Percentiles rank a stretch among this genome's conserved stretches.
Conservation (phyloP, 78 protist genomes). For the Ministeria vibrans region DNA sequence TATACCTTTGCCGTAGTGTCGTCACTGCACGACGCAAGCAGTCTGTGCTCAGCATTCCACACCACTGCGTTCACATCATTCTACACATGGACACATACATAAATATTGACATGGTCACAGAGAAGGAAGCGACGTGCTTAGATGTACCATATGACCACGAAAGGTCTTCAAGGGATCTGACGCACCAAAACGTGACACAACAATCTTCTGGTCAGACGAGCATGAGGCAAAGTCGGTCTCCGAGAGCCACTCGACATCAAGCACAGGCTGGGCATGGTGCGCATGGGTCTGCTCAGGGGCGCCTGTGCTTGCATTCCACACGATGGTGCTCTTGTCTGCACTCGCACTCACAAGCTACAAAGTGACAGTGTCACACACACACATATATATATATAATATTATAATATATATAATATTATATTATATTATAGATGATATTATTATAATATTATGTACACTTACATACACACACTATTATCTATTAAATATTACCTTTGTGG, state of each 20-base stretch:
- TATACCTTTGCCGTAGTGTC: conserved; percentile 77
- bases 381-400: no score
- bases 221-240: conserved; percentile 39
- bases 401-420: no score
- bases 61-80: conserved; percentile 80
- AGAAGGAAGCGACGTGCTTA: neutral
- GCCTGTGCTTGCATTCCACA: conserved; percentile 82
- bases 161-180: neutral
- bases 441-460: no score
- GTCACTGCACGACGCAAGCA: conserved; percentile 91
- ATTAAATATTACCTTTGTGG: conserved; percentile 44
- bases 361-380: no score
- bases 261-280: conserved; percentile 65
- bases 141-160: neutral
- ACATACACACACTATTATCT: no score
- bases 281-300: conserved; percentile 48
- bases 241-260: conserved; percentile 88
- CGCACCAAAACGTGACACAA: conserved; percentile 16
- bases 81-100: neutral
- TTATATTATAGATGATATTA: no score
- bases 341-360: conserved; percentile 76
- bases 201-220: conserved; percentile 15
- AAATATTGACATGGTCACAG: neutral
- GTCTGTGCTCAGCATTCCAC: conserved; percentile 82
- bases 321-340: conserved; percentile 80